Conservation (phyloP, 805 yeast species). For the Schwanniomyces polymorphus region DNA sequence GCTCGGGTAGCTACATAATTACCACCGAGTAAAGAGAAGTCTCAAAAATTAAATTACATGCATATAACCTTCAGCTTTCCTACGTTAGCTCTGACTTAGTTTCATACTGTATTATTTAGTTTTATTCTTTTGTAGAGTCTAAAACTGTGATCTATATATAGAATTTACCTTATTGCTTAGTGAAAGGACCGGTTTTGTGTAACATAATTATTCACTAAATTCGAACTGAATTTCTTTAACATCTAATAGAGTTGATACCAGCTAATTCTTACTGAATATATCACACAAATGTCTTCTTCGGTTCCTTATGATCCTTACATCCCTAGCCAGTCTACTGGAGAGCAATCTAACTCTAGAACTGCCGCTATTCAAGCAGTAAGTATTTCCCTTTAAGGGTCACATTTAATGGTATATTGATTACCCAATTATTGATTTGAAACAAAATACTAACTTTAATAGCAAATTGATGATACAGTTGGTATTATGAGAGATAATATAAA, state of each 20-base stretch:
- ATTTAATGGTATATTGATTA: neutral
- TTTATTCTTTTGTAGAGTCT: too few species aligned
- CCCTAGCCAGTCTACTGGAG: slow-evolving; percentile 59
- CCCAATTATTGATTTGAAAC: neutral
- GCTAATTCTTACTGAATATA: neutral
- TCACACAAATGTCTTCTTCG: slow-evolving; percentile 62
- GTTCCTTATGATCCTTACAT: slow-evolving; percentile 86
- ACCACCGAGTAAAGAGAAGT: too few species aligned
- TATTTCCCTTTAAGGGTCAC: slow-evolving; percentile 11
- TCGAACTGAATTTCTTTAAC: neutral
- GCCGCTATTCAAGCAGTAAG: slow-evolving; percentile 83
- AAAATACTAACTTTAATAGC: slow-evolving; percentile 43
- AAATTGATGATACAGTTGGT: slow-evolving; percentile 94
- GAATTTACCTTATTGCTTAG: neutral
- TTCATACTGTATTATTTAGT: too few species aligned
- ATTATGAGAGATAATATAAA: slow-evolving; percentile 97
- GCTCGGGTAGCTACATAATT: too few species aligned
- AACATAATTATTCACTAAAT: neutral
- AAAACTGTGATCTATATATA: neutral
- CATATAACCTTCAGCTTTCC: too few species aligned
- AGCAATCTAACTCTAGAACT: slow-evolving; percentile 57
- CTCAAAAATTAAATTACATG: too few species aligned
- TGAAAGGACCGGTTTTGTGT: neutral
- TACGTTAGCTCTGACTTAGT: too few species aligned
- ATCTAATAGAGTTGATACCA: neutral